These are phyloP conservation scores for Aspergillus sp. DNA, from an alignment of 2,329 filamentous ascomycete genomes.

Conservation along the genomic window DNA sequence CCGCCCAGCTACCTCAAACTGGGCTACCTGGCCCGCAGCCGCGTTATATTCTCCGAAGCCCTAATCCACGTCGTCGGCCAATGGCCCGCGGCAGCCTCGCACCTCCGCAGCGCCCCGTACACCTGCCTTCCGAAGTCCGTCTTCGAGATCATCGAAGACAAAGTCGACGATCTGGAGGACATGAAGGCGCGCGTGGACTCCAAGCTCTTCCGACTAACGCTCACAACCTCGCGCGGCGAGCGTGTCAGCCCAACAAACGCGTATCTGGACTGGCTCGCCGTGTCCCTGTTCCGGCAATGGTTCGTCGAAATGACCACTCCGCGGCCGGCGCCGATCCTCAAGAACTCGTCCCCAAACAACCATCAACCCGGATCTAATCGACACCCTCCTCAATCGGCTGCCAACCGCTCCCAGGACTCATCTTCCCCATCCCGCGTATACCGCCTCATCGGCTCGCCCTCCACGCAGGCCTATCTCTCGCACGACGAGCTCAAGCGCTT, in stretches of 20 bases:
- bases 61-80: slow-evolving; percentile 90
- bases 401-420: slow-evolving; percentile 8
- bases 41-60: slow-evolving; percentile 76
- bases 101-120: slow-evolving; percentile 51
- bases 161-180: slow-evolving; percentile 84
- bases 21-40: slow-evolving; percentile 73
- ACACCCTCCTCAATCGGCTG: too few species aligned
- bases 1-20: slow-evolving; percentile 85
- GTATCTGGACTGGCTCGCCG: slow-evolving; percentile 82
- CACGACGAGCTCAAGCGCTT: slow-evolving; percentile 90
- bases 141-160: slow-evolving; percentile 85
- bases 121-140: slow-evolving; percentile 61
- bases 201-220: slow-evolving; percentile 68
- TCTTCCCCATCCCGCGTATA: slow-evolving; percentile 54
- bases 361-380: slow-evolving; percentile 6
- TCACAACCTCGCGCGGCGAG: slow-evolving; percentile 72
- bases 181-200: slow-evolving; percentile 69
- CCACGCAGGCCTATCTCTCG: slow-evolving; percentile 56
- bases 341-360: slow-evolving; percentile 17
- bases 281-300: slow-evolving; percentile 86
- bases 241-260: slow-evolving; percentile 68
- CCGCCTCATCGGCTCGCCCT: slow-evolving; percentile 59
- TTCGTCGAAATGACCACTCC: slow-evolving; percentile 81
- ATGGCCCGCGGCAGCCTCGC: slow-evolving; percentile 74
- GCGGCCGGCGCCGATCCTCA: slow-evolving; percentile 45